Base-by-base conservation (phyloP, 441 rosid species). In the Corymbia citriodora region DNA sequence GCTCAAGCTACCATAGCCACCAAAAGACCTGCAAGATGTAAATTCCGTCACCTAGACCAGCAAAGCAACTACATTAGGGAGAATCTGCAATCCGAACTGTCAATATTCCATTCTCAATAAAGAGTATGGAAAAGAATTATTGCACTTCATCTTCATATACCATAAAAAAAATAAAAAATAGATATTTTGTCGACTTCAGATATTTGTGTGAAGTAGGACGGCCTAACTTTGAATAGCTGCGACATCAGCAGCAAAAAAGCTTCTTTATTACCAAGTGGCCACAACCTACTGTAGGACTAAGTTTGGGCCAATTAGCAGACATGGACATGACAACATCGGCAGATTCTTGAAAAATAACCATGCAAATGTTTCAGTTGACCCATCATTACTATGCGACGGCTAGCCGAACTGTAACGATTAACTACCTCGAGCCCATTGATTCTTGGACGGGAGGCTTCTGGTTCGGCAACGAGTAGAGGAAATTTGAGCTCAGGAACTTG, bases 391-490 rank as follows among this genome's bases (percentile, higher is more conserved):
- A 54, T 10, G 18, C 55, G 9, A 88, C 49, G 25, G 19, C 19
- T 33, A 72, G 72, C 59, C 3, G 87, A 49, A 70, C 52, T 17
- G 8, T n/a, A 7, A 33, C 15, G 13, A 16, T 53, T 5, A 88
- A 54, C 18, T 91, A 97, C 99, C 97, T 94, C 55, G 93, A 88
- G 74, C 93, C 85, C 95, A 95, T 94, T 90, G 90, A 93, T 92
- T 88, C 95, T 88, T 90, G 92, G 61, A 55, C 53, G 72, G 31
- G 90, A 88, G 97, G 96, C 91, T 94, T 98, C 88, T 97, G 98
- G 87, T 93, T 89, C 89, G 95, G 97, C 33, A 96, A 87, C 13
- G 98, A 94, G 92, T 89, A 96, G 87, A 96, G 95, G 88, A 97
- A 96, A 92, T 93, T 96, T 48, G 97, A 94, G 89, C 93, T 90